A percentile compares a stretch with the other conserved stretches of the same genome.
These are phyloP conservation scores for Suillus tomentosus DNA, from an alignment of 768 basidiomycete genomes.

Conservation along the genomic window DNA sequence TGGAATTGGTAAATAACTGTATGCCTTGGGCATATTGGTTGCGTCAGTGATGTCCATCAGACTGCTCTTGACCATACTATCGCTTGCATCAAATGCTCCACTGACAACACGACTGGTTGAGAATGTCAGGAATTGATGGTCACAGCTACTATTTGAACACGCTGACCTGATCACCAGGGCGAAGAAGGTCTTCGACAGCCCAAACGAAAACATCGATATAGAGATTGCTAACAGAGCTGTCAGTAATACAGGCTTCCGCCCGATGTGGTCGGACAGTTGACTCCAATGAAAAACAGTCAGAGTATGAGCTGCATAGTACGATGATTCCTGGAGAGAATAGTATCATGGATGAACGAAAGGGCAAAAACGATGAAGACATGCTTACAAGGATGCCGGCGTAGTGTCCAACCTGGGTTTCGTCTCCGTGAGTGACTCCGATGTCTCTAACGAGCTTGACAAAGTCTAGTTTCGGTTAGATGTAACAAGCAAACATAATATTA, in stretches of 20 bases:
- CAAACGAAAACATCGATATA: constrained; percentile 48
- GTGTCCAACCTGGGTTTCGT: constrained; percentile 47
- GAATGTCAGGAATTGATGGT: background rate
- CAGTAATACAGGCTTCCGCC: constrained; percentile 49
- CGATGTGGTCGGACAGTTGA: constrained; percentile 48
- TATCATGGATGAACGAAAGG: constrained; percentile 33
- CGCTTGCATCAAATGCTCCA: constrained; percentile 55
- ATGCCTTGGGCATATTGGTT: constrained; percentile 41
- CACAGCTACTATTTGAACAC: background rate
- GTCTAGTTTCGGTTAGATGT: background rate
- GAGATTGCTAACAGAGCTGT: constrained; percentile 45
- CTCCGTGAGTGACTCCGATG: constrained; percentile 40
- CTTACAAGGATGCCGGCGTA: constrained; percentile 51
- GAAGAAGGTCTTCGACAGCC: constrained; percentile 43
- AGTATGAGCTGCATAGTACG: constrained; percentile 51
- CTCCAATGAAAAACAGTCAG: constrained; percentile 51
- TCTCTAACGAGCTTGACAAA: constrained; percentile 28
- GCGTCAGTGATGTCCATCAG: constrained; percentile 40
- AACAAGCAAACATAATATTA: constrained; percentile 13
- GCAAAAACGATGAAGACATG: constrained; percentile 8
- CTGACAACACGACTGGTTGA: constrained; percentile 41
- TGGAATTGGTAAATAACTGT: constrained; percentile 56
- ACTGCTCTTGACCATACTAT: constrained; percentile 47
- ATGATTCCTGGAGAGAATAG: constrained; percentile 39
- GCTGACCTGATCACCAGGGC: constrained; percentile 20